Evolutionary conservation across 306 rosid genomes (phyloP).

Genomic region (Casuarina glauca): DNA sequence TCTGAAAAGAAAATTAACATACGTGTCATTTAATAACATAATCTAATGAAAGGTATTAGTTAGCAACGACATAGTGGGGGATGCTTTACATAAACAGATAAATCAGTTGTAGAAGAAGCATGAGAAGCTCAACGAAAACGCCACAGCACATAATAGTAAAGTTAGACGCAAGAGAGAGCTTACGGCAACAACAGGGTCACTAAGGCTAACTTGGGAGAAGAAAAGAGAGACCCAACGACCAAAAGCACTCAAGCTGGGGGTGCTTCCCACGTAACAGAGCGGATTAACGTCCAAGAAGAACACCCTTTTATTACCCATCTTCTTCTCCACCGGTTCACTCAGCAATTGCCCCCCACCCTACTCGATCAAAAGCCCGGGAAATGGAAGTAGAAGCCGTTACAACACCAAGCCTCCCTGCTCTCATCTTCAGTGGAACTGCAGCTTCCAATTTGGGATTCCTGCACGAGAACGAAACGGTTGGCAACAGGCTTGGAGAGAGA

Average conservation of each 20-base stretch:
- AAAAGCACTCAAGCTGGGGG: constrained; percentile 65
- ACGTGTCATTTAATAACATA: too few species aligned
- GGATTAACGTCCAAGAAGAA: constrained; percentile 89
- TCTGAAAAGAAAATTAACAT: too few species aligned
- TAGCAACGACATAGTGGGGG: too few species aligned
- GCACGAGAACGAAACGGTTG: constrained; percentile 21
- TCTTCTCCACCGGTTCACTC: constrained; percentile 24
- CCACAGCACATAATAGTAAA: background rate
- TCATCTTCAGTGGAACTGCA: background rate
- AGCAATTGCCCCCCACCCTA: constrained; percentile 33
- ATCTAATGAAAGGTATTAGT: too few species aligned
- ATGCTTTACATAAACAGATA: too few species aligned
- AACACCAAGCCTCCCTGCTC: constrained; percentile 23
- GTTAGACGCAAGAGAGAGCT: constrained; percentile 12
- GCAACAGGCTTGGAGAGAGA: constrained; percentile 20
- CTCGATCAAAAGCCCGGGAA: constrained; percentile 27
- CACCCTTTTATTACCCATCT: constrained; percentile 46
- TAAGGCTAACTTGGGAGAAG: constrained; percentile 57
- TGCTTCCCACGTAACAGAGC: constrained; percentile 68
- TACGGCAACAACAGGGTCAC: constrained; percentile 79
- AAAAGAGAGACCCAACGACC: constrained; percentile 71
- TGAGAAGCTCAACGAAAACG: background rate
- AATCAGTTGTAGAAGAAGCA: background rate
- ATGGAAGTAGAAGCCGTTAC: constrained; percentile 16
- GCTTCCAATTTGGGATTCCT: constrained; percentile 18